These are phyloP conservation scores for Helicosporidium sp. DNA, from an alignment of 139 green algal species.

Conservation along the genomic window DNA sequence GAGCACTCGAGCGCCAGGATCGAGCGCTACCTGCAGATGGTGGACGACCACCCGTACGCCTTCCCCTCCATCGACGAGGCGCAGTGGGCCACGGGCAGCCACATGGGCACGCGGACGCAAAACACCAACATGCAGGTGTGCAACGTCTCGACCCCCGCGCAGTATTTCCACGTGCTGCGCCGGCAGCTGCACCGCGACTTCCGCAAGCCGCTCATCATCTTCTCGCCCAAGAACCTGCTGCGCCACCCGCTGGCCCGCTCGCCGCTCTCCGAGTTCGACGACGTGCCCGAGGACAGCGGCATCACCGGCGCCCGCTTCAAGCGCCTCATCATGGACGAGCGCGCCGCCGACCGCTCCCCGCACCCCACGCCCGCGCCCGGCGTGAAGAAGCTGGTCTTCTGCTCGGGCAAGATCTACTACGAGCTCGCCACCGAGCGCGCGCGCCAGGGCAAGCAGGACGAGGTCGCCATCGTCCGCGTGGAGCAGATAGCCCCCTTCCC, in stretches of 20 bases:
- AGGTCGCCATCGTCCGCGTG: constrained; percentile 70
- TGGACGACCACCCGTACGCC: constrained; percentile 77
- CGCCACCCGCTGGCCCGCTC: constrained; percentile 69
- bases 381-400: constrained; percentile 73
- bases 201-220: constrained; percentile 89
- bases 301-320: constrained; percentile 83
- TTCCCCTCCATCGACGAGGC: constrained; percentile 54
- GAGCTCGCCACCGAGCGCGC: constrained; percentile 77
- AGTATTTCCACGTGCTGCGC: constrained; percentile 96
- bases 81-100: constrained; percentile 60
- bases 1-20: constrained; percentile 76
- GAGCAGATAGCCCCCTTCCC: constrained; percentile 94
- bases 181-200: constrained; percentile 71
- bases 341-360: constrained; percentile 28
- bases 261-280: constrained; percentile 75
- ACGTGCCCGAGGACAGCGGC: constrained; percentile 52
- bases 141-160: constrained; percentile 90
- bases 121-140: constrained; percentile 73
- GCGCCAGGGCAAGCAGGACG: constrained; percentile 31
- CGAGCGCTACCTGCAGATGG: constrained; percentile 85
- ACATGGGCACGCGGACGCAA: constrained; percentile 76
- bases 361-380: constrained; percentile 36
- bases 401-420: constrained; percentile 93
- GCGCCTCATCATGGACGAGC: constrained; percentile 92
- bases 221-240: constrained; percentile 88